Percentiles rank a stretch among this genome's conserved stretches.
These are phyloP conservation scores for Suillus alpinus DNA, from an alignment of 768 basidiomycete genomes.

Conservation along the genomic window DNA sequence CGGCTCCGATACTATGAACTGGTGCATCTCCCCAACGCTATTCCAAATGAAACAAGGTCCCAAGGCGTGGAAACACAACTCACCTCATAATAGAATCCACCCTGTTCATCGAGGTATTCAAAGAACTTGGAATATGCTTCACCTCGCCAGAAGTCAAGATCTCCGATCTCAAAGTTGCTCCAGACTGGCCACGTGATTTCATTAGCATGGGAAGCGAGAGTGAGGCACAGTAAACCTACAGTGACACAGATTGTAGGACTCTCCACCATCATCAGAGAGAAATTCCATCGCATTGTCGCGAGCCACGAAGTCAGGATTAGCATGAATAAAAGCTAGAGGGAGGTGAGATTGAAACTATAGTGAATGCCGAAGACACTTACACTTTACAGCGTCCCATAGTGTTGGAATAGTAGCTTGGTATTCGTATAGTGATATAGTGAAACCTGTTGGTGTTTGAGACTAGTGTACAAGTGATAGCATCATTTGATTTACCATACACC, in stretches of 20 bases:
- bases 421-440: conserved; percentile 77
- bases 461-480: conserved; percentile 16
- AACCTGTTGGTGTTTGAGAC: conserved; percentile 42
- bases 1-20: conserved; percentile 80
- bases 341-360: neutral
- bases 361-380: conserved; percentile 31
- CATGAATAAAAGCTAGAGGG: conserved; percentile 60
- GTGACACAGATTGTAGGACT: conserved; percentile 75
- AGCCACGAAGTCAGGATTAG: conserved; percentile 59
- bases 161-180: conserved; percentile 82
- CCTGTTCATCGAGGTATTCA: conserved; percentile 72
- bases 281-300: conserved; percentile 70
- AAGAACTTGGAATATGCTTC: conserved; percentile 86
- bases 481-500: conserved; percentile 60
- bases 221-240: conserved; percentile 43
- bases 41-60: neutral
- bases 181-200: conserved; percentile 44
- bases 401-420: conserved; percentile 79
- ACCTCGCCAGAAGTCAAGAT: conserved; percentile 84
- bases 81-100: conserved; percentile 93
- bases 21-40: conserved; percentile 87
- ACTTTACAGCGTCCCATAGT: conserved; percentile 73
- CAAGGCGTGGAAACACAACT: conserved; percentile 12
- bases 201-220: neutral
- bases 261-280: conserved; percentile 66